Conservation (phyloP, 257 asterid species). For the Scutellaria baicalensis region DNA sequence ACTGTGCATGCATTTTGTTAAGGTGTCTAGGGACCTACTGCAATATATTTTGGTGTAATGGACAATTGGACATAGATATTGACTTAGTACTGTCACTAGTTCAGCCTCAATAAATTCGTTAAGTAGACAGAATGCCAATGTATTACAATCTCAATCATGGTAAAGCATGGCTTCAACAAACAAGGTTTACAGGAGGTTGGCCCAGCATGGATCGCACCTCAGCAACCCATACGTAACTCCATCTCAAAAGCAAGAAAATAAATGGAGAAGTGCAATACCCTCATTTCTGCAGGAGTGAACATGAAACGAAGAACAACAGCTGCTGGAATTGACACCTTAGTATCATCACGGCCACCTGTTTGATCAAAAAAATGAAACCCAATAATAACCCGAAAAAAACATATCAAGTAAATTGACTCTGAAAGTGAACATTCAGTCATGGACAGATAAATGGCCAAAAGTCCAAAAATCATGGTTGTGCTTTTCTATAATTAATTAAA, state of each 20-base stretch:
- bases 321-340: slow-evolving; percentile 72
- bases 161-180: background rate
- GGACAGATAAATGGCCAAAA: background rate
- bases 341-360: slow-evolving; percentile 93
- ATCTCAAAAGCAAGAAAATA: background rate
- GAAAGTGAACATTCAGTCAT: background rate
- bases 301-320: slow-evolving; percentile 76
- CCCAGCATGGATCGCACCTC: background rate
- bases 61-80: background rate
- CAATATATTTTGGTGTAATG: background rate
- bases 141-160: background rate
- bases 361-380: slow-evolving; percentile 18
- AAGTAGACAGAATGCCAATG: background rate
- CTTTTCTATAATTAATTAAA: background rate
- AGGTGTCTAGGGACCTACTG: background rate
- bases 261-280: slow-evolving; percentile 41
- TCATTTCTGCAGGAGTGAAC: slow-evolving; percentile 86
- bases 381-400: background rate
- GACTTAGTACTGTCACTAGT: background rate
- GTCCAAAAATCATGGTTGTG: background rate
- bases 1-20: background rate
- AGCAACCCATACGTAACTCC: background rate
- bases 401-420: background rate
- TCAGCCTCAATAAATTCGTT: background rate
- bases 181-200: background rate